Base-by-base conservation (phyloP, 768 basidiomycete species). In the Leccinum imitatum region DNA sequence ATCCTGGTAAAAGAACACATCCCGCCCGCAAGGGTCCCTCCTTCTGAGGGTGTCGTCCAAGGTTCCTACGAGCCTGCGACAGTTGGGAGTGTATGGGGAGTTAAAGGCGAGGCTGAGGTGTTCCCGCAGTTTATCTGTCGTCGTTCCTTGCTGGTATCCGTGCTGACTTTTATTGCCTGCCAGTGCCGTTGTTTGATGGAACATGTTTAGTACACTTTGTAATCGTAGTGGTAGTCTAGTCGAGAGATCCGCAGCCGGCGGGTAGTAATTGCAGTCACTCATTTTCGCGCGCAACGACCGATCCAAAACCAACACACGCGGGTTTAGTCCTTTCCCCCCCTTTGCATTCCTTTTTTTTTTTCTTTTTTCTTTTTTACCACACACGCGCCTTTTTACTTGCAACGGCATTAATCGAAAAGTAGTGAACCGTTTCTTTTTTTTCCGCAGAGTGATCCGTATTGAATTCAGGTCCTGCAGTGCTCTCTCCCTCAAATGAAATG, bases 31-130 rank as follows among this genome's bases (percentile, higher is more conserved):
- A 69, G 74, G 70, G 74, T 74, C 78, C 76, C 75, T 68, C 68
- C 61, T 3, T 48, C n/a, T 54, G 59, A 53, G 66, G 71, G 75
- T 74, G 73, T 69, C 70, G 68, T 63, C 39, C 53, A 55, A 60
- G 64, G 67, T 60, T 65, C 66, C n/a, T 37, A 63, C 59, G 63
- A 75, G 65, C 67, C 71, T 58, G 27, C 60, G 72, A 70, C 73
- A 70, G 84, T 66, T 67, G 89, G 91, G 81, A 85, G 87, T 76
- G 86, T 64, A 77, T 91, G 91, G 79, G 78, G 90, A 88, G 67
- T 75, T 82, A 79, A 93, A 93, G 90, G 90, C 90, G 90, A 93
- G 90, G 83, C 90, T 89, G 90, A 92, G 87, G 78, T 65, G 69
- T 75, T 47, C 46, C 46, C 25, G 44, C 58, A 7, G 9, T 10